These are phyloP conservation scores for Cenchrus purpureus DNA, from an alignment of 176 grass and related monocot genomes.

Conservation along the genomic window DNA sequence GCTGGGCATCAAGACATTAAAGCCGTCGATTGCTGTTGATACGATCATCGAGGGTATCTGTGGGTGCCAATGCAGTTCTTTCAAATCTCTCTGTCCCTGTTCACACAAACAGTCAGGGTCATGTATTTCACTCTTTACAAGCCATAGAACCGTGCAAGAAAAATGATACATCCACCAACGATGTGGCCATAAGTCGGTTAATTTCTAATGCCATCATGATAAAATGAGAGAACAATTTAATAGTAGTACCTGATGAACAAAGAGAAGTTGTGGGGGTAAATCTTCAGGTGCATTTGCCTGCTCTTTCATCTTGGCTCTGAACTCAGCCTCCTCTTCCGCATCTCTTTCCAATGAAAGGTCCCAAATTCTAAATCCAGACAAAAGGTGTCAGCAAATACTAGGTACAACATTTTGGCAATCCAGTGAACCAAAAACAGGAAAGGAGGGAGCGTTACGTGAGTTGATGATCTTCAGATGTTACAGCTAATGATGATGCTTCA, in stretches of 20 bases:
- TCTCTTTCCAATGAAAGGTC: conserved; percentile 89
- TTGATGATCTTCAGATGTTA: conserved; percentile 86
- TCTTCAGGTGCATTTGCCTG: conserved; percentile 82
- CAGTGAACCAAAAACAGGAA: neutral
- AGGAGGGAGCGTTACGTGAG: conserved; percentile 56
- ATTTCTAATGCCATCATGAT: neutral
- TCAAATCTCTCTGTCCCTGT: conserved; percentile 92
- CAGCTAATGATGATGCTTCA: conserved; percentile 88
- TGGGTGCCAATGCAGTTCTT: conserved; percentile 92
- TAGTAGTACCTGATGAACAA: conserved; percentile 80
- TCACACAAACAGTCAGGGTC: conserved; percentile 34
- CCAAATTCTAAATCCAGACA: conserved; percentile 69
- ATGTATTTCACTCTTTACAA: neutral
- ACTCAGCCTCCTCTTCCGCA: conserved; percentile 91
- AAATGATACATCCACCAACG: no score
- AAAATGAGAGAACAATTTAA: neutral
- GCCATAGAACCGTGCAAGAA: neutral
- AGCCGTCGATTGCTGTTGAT: conserved; percentile 78
- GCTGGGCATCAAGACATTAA: conserved; percentile 82
- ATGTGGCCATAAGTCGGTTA: neutral
- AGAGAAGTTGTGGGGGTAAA: conserved; percentile 91
- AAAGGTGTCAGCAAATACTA: neutral
- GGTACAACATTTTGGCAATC: neutral
- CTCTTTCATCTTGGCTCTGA: conserved; percentile 78
- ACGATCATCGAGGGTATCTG: conserved; percentile 88